A percentile compares a stretch with the other conserved stretches of the same genome.
Conservation (phyloP, 1,139 yeast species). For the Saccharomycopsis crataegensis region DNA sequence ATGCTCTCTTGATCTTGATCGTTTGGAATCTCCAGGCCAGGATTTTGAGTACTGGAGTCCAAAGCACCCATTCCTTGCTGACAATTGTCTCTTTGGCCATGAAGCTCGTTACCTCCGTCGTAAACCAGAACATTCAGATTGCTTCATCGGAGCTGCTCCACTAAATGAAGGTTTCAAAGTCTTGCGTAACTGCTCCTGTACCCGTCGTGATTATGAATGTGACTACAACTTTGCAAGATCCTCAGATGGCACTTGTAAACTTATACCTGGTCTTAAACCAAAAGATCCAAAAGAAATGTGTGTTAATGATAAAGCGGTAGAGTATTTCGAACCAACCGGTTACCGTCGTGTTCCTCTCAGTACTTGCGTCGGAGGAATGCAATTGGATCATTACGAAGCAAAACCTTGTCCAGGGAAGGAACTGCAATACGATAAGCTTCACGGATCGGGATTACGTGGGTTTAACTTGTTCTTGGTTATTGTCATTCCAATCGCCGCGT, state of each 20-base stretch:
- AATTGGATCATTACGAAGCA: conserved; percentile 59
- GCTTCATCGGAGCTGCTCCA: conserved; percentile 78
- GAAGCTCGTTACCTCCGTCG: conserved; percentile 73
- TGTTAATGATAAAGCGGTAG: conserved; percentile 42
- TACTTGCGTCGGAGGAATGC: conserved; percentile 67
- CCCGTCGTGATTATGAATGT: conserved; percentile 88
- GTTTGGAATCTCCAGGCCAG: conserved; percentile 39
- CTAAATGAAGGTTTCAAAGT: conserved; percentile 53
- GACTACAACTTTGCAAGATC: conserved; percentile 75
- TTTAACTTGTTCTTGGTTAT: conserved; percentile 45
- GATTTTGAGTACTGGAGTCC: conserved; percentile 89
- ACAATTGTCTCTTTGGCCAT: conserved; percentile 83
- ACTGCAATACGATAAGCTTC: conserved; percentile 49
- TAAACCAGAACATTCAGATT: conserved; percentile 48
- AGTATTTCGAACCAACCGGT: conserved; percentile 75
- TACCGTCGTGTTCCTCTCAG: conserved; percentile 68
- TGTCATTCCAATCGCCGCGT: conserved; percentile 50
- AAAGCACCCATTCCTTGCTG: conserved; percentile 51
- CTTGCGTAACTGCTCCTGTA: conserved; percentile 69
- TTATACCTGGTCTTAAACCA: conserved; percentile 65
- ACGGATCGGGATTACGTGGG: conserved; percentile 50
- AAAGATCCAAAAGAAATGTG: conserved; percentile 63
- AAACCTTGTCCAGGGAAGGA: conserved; percentile 86
- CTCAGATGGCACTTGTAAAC: conserved; percentile 77
- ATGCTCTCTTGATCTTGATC: conserved; percentile 59